phyloP scores from a whole-genome alignment of 495 filamentous ascomycete genomes.

The Aspergillus sclerotiicarbonarius region DNA sequence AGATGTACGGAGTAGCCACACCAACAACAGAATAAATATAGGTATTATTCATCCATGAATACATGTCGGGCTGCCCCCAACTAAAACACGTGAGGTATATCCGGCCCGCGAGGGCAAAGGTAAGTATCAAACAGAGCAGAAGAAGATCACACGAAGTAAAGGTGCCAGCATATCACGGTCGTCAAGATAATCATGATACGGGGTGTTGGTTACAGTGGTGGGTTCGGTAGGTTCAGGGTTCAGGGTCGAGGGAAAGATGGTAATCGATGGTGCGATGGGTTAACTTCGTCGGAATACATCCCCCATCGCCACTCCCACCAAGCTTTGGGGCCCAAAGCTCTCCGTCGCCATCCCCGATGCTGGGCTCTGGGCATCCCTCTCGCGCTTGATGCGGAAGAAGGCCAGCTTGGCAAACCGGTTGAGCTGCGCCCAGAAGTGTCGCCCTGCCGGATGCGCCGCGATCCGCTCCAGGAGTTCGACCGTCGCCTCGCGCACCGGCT shows the following conservation, averaged over 20 bases:
- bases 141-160: conserved; percentile 2
- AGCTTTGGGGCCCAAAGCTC: conserved; percentile 34
- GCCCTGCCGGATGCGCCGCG: conserved; percentile 79
- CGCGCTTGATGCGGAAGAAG: conserved; percentile 65
- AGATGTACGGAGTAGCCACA: neutral
- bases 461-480: conserved; percentile 82
- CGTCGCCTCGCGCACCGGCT: conserved; percentile 71
- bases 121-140: conserved; percentile 3
- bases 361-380: conserved; percentile 43
- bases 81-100: conserved; percentile 13
- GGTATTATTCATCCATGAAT: neutral
- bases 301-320: conserved; percentile 41
- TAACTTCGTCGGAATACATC: conserved; percentile 7
- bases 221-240: neutral
- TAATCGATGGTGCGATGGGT: too few relatives aligned
- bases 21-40: neutral
- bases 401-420: conserved; percentile 87
- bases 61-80: conserved; percentile 6
- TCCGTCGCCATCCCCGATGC: conserved; percentile 9
- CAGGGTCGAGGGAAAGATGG: neutral
- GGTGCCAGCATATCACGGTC: conserved; percentile 4
- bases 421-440: conserved; percentile 86
- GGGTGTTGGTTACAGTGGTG: neutral
- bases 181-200: neutral
- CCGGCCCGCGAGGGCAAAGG: conserved; percentile 6